Evolutionary conservation across 2,329 filamentous ascomycete species (phyloP).

Genomic region (Talaromyces sp.): DNA sequence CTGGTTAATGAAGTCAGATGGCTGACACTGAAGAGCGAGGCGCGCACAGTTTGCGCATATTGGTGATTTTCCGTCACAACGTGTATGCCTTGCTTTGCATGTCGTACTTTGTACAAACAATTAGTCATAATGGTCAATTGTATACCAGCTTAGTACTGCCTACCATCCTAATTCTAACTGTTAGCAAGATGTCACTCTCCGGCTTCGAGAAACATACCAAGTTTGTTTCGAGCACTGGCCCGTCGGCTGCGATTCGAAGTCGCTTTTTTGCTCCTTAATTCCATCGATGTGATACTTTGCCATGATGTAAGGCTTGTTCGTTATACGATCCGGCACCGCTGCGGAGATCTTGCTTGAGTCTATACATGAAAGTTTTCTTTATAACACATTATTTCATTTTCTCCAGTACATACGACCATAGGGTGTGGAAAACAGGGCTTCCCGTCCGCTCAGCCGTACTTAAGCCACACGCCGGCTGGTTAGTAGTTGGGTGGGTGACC

Average conservation of each 20-base stretch:
- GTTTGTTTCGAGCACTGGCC: not conserved
- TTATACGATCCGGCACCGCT: no score
- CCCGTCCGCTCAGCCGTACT: conserved; percentile 16
- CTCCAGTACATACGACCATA: conserved; percentile 8
- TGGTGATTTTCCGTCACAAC: not conserved
- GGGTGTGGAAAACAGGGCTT: conserved; percentile 15
- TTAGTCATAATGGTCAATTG: not conserved
- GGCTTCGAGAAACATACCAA: no score
- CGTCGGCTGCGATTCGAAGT: not conserved
- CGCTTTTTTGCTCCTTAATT: not conserved
- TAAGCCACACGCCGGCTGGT: conserved; percentile 15
- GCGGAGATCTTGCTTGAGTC: no score
- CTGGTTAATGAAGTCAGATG: not conserved
- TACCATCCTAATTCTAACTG: not conserved
- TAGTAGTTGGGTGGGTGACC: conserved; percentile 16
- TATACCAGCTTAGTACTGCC: not conserved
- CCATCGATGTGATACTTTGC: not conserved
- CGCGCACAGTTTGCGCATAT: not conserved
- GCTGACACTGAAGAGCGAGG: not conserved
- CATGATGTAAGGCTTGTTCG: no score
- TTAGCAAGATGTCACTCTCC: no score
- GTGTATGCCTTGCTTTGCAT: not conserved
- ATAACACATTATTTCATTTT: not conserved
- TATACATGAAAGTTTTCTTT: not conserved
- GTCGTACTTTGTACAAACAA: not conserved